Evolutionary conservation across 805 yeast species (phyloP), one percentile per base, ranked within the genome.

Genomic region (Saturnispora saitoi): DNA sequence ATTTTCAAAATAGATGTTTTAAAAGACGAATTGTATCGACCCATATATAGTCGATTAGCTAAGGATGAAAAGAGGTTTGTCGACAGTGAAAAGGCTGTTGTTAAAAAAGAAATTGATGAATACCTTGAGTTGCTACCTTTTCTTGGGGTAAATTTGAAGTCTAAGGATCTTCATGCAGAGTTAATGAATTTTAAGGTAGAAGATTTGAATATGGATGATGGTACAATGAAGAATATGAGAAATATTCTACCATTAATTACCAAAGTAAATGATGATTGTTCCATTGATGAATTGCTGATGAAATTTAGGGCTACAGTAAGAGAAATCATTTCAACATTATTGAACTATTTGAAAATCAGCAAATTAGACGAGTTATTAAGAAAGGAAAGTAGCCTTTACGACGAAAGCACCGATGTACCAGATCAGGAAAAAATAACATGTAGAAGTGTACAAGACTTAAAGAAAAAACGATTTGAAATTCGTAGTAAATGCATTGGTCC

Each of bases 51-150:
- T 38, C 70, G 75, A 36, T 77, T 83, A 79, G 77, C 75, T 53
- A 76, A 76, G 48, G 81, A 80, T 46, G 95, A 86, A 61, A 73
- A 73, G 50, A 70, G 77, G 42, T 79, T 82, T 76, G 65, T 70
- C 28, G 69, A 69, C 32, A 66, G 73, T 2, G 90, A 84, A 54
- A 67, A 76, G 24, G 75, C 71, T 43, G 71, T 74, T 48, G 68
- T 80, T 40, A 65, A 73, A 43, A 61, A 68, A 8, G 91, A 83
- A 56, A 76, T 78, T 29, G 87, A 81, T 47, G 72, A 71, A 19
- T 69, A 78, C 32, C 62, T 68, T 29, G 73, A 73, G 11, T 73
- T 71, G 53, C 65, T 78, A 44, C 59, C 65, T 26, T 61, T 67
- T 48, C 63, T 76, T 2, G 65, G 48, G 15, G 51, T 51, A 20